Base-by-base conservation (phyloP, 345 rosid genomes). In the Kandelia obovata region DNA sequence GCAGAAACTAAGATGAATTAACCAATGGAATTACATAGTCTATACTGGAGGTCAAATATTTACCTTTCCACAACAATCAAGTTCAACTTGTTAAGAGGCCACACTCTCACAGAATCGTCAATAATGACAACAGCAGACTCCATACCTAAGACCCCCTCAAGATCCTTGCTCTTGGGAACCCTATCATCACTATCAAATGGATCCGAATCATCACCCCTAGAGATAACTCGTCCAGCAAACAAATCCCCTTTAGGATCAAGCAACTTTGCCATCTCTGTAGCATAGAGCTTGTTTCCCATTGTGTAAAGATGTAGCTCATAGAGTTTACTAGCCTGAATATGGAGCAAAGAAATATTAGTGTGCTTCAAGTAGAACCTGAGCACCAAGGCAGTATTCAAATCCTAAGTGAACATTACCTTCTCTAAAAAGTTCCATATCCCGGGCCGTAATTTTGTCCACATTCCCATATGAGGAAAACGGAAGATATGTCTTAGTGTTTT, bases 391-490 rank as follows among this genome's bases (percentile, higher is more conserved):
- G n/a, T 32, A 37, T 21, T 30, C 75, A 16, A 62, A 35, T 65
- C 60, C 27, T 4, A 19, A n/a, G n/a, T n/a, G 5, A 32, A 32
- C 25, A 73, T 71, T 60, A 86, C 97, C 91, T 86, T 95, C 82
- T 95, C 99, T 76, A 95, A 80, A 68, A 95, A 92, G 69, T 85
- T 92, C 99, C 99, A 95, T 60, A 95, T 82, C 65, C 99, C 99
- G 55, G 99, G 97, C 59, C 99, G 87, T 86, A 95, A 64, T 79
- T 95, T 95, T 27, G 99, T 95, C 99, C 99, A 95, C 99, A 95
- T 95, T 80, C 85, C 96, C 99, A 95, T 95, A 80, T 92, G 93
- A 34, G 90, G 79, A 71, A 95, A 88, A 70, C 97, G 88, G 72
- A 86, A 95, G 64, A 95, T 86, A 81, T 95, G 99, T 73, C 96